Conservation (phyloP, 768 basidiomycete species). For the Tricholoma hemisulphureum region DNA sequence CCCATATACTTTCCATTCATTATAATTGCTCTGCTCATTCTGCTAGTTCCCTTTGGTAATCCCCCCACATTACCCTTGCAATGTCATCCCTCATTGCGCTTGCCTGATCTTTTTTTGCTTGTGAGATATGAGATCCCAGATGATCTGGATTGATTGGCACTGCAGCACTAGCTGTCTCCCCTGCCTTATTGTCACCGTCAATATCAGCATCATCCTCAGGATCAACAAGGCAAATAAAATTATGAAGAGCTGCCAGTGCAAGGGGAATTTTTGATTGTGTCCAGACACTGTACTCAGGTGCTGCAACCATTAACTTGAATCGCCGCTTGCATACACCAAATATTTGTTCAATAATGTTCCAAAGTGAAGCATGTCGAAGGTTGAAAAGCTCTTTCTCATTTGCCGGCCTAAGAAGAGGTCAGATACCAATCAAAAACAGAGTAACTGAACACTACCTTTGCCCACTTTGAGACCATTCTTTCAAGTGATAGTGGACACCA, state of each 20-base stretch:
- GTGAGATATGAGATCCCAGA: conserved; percentile 10
- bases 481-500: conserved; percentile 35
- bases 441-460: conserved; percentile 5
- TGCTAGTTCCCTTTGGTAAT: conserved; percentile 10
- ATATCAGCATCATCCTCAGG: conserved; percentile 7
- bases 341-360: conserved; percentile 38
- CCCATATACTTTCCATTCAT: background rate
- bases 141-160: conserved; percentile 9
- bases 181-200: conserved; percentile 3
- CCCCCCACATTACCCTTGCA: too few species aligned
- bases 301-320: conserved; percentile 18
- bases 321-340: conserved; percentile 25
- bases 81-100: conserved; percentile 1
- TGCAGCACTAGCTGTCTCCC: background rate
- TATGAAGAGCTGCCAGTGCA: conserved; percentile 27
- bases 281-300: conserved; percentile 10
- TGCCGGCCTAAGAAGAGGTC: conserved; percentile 24
- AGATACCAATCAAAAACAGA: too few species aligned
- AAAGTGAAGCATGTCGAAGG: conserved; percentile 36
- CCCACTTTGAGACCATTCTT: conserved; percentile 9
- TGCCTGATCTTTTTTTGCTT: conserved; percentile 19
- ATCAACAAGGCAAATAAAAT: conserved; percentile 28
- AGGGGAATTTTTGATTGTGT: conserved; percentile 22
- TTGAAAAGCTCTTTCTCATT: conserved; percentile 42
- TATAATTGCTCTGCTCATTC: background rate